phyloP scores from a whole-genome alignment of 805 yeast species.

The Ogataea trehalophila region DNA sequence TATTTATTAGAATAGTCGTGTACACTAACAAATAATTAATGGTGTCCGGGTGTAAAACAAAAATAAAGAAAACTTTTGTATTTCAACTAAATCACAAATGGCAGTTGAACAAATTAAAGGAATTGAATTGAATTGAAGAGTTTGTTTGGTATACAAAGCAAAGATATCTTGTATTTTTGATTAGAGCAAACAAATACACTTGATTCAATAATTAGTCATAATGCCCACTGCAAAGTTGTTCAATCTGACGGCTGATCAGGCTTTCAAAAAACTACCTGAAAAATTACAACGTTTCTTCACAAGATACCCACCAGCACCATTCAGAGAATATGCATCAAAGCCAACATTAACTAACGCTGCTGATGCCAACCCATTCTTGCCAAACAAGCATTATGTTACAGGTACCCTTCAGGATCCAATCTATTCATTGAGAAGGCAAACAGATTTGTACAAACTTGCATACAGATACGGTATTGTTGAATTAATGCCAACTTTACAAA shows the following conservation, averaged over 20 bases:
- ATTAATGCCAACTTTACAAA: conserved; percentile 62
- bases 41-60: too few relatives aligned
- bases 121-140: not conserved
- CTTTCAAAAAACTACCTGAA: conserved; percentile 53
- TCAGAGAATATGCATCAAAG: conserved; percentile 54
- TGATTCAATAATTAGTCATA: not conserved
- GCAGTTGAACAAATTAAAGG: too few relatives aligned
- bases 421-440: conserved; percentile 75
- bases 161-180: too few relatives aligned
- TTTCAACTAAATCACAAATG: too few relatives aligned
- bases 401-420: conserved; percentile 72
- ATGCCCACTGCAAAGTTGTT: conserved; percentile 20
- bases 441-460: conserved; percentile 80
- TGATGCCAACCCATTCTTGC: conserved; percentile 80
- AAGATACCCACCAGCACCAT: conserved; percentile 83
- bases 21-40: too few relatives aligned
- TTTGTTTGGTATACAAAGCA: too few relatives aligned
- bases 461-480: conserved; percentile 74
- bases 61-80: too few relatives aligned
- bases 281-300: conserved; percentile 70
- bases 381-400: conserved; percentile 80
- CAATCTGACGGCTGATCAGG: conserved; percentile 28
- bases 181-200: not conserved
- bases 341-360: conserved; percentile 64
- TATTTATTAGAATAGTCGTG: too few relatives aligned